phyloP scores from a whole-genome alignment of 176 grass and related monocot species.

The Echinochloa phyllopogon region DNA sequence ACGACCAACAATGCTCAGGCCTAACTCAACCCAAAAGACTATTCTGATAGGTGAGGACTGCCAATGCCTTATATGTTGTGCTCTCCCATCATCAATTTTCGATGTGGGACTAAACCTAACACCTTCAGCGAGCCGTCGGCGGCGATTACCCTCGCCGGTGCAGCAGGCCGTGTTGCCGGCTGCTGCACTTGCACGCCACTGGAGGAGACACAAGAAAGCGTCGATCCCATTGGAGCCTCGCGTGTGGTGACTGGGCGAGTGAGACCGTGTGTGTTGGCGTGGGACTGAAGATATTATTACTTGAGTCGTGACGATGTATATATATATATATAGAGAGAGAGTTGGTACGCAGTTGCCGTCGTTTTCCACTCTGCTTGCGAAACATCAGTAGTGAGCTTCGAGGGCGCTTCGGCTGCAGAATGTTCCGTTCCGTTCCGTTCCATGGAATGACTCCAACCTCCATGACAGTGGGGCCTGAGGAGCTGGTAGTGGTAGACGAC shows the following conservation, averaged over 20 bases:
- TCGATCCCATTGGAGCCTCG: slow-evolving; percentile 31
- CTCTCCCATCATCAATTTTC: no score
- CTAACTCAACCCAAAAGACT: no score
- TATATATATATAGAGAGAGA: no score
- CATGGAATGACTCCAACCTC: no score
- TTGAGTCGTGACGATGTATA: neutral
- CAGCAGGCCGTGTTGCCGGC: neutral
- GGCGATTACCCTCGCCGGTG: slow-evolving; percentile 40
- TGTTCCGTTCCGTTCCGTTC: neutral
- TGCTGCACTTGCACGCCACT: neutral
- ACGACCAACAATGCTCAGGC: no score
- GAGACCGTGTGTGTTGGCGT: no score
- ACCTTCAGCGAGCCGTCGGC: slow-evolving; percentile 51
- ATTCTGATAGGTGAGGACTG: no score
- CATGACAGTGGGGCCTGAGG: neutral
- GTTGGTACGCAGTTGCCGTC: no score
- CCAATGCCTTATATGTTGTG: no score
- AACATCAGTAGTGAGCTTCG: neutral
- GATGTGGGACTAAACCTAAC: no score
- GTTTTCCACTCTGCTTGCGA: neutral
- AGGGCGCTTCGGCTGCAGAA: neutral
- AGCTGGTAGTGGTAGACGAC: neutral
- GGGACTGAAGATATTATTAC: neutral
- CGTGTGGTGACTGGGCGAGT: no score
- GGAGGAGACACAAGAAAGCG: slow-evolving; percentile 28